phyloP scores from a whole-genome alignment of 345 rosid species.

The Citrus reticulata region DNA sequence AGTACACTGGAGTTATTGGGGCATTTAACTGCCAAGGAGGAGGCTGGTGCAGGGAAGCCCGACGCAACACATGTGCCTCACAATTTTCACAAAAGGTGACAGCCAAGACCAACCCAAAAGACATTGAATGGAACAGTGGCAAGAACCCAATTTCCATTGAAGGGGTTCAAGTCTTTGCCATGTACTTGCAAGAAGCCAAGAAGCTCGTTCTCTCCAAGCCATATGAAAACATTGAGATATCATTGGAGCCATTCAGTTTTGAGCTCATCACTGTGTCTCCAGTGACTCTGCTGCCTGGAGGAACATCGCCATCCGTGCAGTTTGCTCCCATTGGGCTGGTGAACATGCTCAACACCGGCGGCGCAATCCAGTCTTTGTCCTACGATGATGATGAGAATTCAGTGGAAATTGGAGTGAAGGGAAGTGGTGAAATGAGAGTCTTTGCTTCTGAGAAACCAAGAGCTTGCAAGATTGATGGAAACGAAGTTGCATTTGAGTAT shows the following conservation, averaged over 20 bases:
- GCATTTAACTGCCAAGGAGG: slow-evolving; percentile 99
- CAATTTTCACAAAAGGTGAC: slow-evolving; percentile 50
- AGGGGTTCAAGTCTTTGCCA: slow-evolving; percentile 50
- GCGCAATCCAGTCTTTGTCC: slow-evolving; percentile 59
- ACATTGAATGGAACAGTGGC: slow-evolving; percentile 85
- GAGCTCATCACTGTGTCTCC: slow-evolving; percentile 86
- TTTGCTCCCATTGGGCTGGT: slow-evolving; percentile 84
- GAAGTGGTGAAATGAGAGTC: slow-evolving; percentile 69
- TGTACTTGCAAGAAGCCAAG: slow-evolving; percentile 72
- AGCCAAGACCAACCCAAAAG: slow-evolving; percentile 48
- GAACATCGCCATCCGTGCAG: slow-evolving; percentile 28
- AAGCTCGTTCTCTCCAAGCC: slow-evolving; percentile 57
- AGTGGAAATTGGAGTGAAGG: slow-evolving; percentile 52
- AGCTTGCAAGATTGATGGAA: slow-evolving; percentile 58
- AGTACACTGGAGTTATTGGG: slow-evolving; percentile 85
- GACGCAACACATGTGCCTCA: slow-evolving; percentile 75
- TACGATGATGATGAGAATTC: slow-evolving; percentile 22
- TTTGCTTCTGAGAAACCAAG: slow-evolving; percentile 66
- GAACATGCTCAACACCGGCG: slow-evolving; percentile 91
- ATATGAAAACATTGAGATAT: slow-evolving; percentile 42
- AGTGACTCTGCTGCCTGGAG: slow-evolving; percentile 28
- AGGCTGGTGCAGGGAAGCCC: slow-evolving; percentile 82
- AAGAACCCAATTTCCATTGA: slow-evolving; percentile 61
- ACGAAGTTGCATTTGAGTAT: slow-evolving; percentile 51
- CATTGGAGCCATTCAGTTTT: slow-evolving; percentile 72